phyloP scores from a whole-genome alignment of 2,329 filamentous ascomycete genomes.

The Pestalotiopsis sp. region DNA sequence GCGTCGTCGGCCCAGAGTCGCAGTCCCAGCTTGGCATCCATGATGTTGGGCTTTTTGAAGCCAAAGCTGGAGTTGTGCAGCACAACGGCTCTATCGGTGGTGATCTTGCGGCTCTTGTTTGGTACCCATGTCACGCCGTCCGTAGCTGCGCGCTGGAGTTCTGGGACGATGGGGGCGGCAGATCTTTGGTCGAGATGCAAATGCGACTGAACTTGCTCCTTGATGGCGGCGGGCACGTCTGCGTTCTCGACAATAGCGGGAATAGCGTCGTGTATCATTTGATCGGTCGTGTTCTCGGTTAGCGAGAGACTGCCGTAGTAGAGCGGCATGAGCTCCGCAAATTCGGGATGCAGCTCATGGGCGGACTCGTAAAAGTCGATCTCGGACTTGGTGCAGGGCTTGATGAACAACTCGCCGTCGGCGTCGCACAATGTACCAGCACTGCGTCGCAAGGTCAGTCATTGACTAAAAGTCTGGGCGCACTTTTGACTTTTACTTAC shows the following conservation, averaged over 20 bases:
- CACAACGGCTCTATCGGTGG: conserved; percentile 78
- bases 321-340: conserved; percentile 78
- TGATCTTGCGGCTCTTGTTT: conserved; percentile 59
- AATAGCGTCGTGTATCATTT: conserved; percentile 50
- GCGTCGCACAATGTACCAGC: conserved; percentile 86
- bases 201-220: conserved; percentile 39
- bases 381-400: conserved; percentile 85
- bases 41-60: conserved; percentile 82
- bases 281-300: conserved; percentile 50
- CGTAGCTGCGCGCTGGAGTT: conserved; percentile 19
- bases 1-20: conserved; percentile 82
- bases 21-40: conserved; percentile 89
- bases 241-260: conserved; percentile 39
- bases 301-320: conserved; percentile 80
- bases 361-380: conserved; percentile 86
- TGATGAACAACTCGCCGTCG: conserved; percentile 85
- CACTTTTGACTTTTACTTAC: conserved; percentile 51
- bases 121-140: conserved; percentile 44
- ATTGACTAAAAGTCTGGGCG: not conserved
- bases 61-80: conserved; percentile 81
- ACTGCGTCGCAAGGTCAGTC: conserved; percentile 46
- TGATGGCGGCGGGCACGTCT: conserved; percentile 42
- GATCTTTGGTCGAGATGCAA: conserved; percentile 23
- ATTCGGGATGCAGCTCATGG: conserved; percentile 63
- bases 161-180: conserved; percentile 15